A percentile compares a stretch with the other conserved stretches of the same genome.
Conservation (phyloP, 2,329 filamentous ascomycete genomes). For the Plectosphaerella cucumerina region DNA sequence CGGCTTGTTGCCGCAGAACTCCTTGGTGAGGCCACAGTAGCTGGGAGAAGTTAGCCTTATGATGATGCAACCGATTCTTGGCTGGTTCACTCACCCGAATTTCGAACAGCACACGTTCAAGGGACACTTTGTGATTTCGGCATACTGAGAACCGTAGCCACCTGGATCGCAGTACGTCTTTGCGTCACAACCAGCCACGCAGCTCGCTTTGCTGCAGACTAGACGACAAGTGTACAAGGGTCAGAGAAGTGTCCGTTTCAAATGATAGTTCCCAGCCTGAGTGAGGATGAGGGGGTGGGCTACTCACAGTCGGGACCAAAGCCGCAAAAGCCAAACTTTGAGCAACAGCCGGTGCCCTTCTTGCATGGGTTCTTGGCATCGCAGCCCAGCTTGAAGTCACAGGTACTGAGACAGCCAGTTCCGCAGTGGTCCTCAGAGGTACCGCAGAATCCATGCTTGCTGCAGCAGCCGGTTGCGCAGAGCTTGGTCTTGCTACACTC, state of each 20-base stretch:
- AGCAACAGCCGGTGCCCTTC: neutral
- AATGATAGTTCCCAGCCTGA: neutral
- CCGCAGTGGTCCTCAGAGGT: slow-evolving; percentile 1
- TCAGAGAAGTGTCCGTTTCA: neutral
- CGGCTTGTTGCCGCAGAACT: slow-evolving; percentile 15
- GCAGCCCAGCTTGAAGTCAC: neutral
- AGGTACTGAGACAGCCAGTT: neutral
- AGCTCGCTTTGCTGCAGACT: neutral
- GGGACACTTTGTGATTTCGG: neutral
- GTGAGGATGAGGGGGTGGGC: neutral
- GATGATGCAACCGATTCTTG: slow-evolving; percentile 26
- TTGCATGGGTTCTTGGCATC: neutral
- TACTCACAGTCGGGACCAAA: neutral
- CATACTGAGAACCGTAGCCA: neutral
- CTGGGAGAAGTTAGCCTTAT: slow-evolving; percentile 15
- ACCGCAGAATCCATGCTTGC: slow-evolving; percentile 2
- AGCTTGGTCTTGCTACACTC: neutral
- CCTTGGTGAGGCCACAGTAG: slow-evolving; percentile 25
- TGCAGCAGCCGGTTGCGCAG: slow-evolving; percentile 1
- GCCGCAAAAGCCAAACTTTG: neutral
- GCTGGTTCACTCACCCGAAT: neutral
- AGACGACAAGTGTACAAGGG: neutral
- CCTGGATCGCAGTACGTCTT: neutral
- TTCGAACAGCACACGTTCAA: neutral
- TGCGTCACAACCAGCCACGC: neutral